Base-by-base conservation (phyloP, 768 basidiomycete species). In the Boletus insuetus region DNA sequence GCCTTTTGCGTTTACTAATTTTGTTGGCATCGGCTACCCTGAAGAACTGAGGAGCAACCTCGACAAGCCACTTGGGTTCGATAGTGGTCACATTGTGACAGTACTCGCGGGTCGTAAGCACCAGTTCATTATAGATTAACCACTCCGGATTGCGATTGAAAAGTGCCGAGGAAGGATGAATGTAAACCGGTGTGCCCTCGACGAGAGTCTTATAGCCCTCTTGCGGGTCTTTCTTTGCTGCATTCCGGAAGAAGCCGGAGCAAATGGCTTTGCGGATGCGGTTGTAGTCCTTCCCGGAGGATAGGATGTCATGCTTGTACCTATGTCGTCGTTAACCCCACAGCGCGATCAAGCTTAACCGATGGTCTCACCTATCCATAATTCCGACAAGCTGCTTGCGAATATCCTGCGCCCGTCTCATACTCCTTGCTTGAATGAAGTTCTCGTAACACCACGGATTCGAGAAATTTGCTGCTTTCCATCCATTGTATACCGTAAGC, bases 371-470 rank as follows among this genome's bases (percentile, higher is more conserved):
- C 84, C 97, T 81, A 70, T 99, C 97, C 97, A 99, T 98, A 70
- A 99, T 98, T 57, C 97, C 97, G 40, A 98, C 78, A 51, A 99
- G 74, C 74, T 99, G 97, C 69, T 99, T 99, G 55, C 97, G 79
- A 11, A 99, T 94, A 79, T 99, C 97, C 72, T 98, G 95, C 6
- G 96, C 97, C 7, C 95, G 81, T 54, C 93, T 82, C 94, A 99
- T 95, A 62, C 93, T 97, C 68, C 97, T 81, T 12, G 94, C 96
- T 71, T 98, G 97, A 47, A 98, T 97, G 66, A 95, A 99, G 72
- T 98, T 98, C 74, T 98, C 95, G 61, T 94, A 96, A 69, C 97
- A 98, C 97, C 97, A 99, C 6, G 96, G 94, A 70, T 97, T 96
- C 34, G 93, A 94, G 69, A 97, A 98, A 69, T 91, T 97, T 55